Percentiles rank a stretch among this genome's conserved stretches.
Evolutionary conservation across 2,329 filamentous ascomycete species (phyloP).

Genomic region (Fusarium graminum): DNA sequence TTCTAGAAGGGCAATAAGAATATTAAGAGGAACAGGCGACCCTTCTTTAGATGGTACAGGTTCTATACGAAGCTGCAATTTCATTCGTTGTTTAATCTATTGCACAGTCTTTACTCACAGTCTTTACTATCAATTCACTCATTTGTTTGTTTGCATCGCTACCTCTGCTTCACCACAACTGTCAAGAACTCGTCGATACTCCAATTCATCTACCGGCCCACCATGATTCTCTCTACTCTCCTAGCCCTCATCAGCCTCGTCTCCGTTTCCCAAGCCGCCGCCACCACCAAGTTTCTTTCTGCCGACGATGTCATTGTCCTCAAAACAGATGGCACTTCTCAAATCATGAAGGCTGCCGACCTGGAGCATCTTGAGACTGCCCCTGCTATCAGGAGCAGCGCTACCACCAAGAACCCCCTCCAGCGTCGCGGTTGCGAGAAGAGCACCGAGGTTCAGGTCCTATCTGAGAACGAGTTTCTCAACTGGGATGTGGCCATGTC

Average conservation of each 20-base stretch:
- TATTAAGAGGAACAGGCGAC: slow-evolving; percentile 19
- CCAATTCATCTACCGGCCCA: not conserved
- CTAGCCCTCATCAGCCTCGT: slow-evolving; percentile 33
- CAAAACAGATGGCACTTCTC: slow-evolving; percentile 31
- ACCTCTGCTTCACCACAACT: not conserved
- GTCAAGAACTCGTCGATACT: not conserved
- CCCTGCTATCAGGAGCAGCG: not conserved
- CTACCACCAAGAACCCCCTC: not conserved
- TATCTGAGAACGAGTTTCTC: slow-evolving; percentile 40
- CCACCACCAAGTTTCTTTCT: slow-evolving; percentile 14
- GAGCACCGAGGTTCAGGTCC: slow-evolving; percentile 40
- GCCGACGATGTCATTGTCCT: slow-evolving; percentile 42
- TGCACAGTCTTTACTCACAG: slow-evolving; percentile 4
- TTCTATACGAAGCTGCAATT: not conserved
- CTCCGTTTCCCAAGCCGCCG: slow-evolving; percentile 35
- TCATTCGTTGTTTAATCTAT: slow-evolving; percentile 5
- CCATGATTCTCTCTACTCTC: slow-evolving; percentile 36
- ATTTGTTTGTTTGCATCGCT: not conserved
- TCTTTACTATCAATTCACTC: slow-evolving; percentile 20
- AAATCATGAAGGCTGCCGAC: slow-evolving; percentile 42
- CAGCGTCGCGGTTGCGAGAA: slow-evolving; percentile 32
- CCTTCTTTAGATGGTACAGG: not conserved
- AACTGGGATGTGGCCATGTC: slow-evolving; percentile 46
- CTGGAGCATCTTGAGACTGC: slow-evolving; percentile 36
- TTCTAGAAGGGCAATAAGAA: not conserved